Conservation (phyloP, 164 flowering plant genomes). For the Nymphaea thermarum region DNA sequence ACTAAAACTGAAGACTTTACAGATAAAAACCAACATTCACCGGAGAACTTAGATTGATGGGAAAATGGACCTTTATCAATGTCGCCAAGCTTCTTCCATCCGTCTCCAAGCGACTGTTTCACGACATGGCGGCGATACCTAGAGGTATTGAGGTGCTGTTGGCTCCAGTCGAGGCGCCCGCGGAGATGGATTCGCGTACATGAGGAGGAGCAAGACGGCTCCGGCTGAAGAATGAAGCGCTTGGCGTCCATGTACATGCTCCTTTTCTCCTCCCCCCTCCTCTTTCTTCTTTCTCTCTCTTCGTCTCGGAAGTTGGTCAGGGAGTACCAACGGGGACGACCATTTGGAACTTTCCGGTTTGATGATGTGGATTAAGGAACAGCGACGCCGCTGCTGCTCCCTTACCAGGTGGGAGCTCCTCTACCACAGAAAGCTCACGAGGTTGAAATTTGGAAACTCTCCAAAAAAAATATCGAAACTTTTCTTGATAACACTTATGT, state of each 20-base stretch:
- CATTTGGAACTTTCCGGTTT: too few species aligned
- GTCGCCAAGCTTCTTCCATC: not conserved
- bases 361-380: too few species aligned
- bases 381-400: too few species aligned
- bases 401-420: too few species aligned
- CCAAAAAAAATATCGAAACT: too few species aligned
- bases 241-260: not conserved
- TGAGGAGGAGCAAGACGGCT: not conserved
- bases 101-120: not conserved
- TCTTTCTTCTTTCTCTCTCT: not conserved
- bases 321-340: too few species aligned
- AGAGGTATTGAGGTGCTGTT: not conserved
- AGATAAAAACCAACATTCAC: too few species aligned
- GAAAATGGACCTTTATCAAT: not conserved
- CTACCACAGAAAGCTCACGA: too few species aligned
- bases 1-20: too few species aligned
- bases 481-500: too few species aligned
- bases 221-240: not conserved
- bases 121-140: not conserved
- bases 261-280: not conserved
- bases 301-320: too few species aligned
- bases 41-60: not conserved
- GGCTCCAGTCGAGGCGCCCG: not conserved
- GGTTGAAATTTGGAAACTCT: too few species aligned
- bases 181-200: not conserved